phyloP scores from a whole-genome alignment of 1,139 yeast species.

The Sugiyamaella japonica region DNA sequence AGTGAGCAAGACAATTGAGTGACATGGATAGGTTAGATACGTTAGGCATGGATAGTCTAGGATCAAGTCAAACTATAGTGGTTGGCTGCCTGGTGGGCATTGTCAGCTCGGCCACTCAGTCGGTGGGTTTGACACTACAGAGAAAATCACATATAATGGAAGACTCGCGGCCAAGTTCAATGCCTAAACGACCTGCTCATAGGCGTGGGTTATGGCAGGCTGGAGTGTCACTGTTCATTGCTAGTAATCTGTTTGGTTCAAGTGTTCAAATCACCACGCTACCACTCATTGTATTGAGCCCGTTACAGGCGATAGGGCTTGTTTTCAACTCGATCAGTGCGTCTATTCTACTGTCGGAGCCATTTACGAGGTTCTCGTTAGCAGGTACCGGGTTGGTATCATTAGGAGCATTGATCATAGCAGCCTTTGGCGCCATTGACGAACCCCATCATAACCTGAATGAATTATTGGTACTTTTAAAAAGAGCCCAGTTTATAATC shows the following conservation, averaged over 20 bases:
- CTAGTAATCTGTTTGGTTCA: slow-evolving; percentile 78
- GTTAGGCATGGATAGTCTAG: slow-evolving; percentile 21
- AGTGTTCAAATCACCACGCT: slow-evolving; percentile 80
- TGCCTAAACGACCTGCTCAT: slow-evolving; percentile 45
- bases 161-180: slow-evolving; percentile 33
- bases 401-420: slow-evolving; percentile 77
- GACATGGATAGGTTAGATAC: background rate
- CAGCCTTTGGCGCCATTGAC: slow-evolving; percentile 62
- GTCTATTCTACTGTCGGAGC: slow-evolving; percentile 63
- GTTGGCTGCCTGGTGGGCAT: slow-evolving; percentile 75
- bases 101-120: slow-evolving; percentile 75
- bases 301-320: slow-evolving; percentile 85
- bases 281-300: slow-evolving; percentile 77
- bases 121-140: slow-evolving; percentile 80
- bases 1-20: background rate
- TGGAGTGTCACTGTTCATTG: slow-evolving; percentile 69
- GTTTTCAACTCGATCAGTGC: slow-evolving; percentile 84
- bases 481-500: slow-evolving; percentile 44
- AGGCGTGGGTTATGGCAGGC: slow-evolving; percentile 70
- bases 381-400: slow-evolving; percentile 69
- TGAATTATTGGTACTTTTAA: slow-evolving; percentile 48
- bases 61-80: slow-evolving; percentile 33
- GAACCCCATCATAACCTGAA: slow-evolving; percentile 54
- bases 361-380: slow-evolving; percentile 57
- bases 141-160: slow-evolving; percentile 63